A percentile compares a stretch with the other conserved stretches of the same genome.
phyloP scores from a whole-genome alignment of 257 asterid species.

The Solanum okadae region DNA sequence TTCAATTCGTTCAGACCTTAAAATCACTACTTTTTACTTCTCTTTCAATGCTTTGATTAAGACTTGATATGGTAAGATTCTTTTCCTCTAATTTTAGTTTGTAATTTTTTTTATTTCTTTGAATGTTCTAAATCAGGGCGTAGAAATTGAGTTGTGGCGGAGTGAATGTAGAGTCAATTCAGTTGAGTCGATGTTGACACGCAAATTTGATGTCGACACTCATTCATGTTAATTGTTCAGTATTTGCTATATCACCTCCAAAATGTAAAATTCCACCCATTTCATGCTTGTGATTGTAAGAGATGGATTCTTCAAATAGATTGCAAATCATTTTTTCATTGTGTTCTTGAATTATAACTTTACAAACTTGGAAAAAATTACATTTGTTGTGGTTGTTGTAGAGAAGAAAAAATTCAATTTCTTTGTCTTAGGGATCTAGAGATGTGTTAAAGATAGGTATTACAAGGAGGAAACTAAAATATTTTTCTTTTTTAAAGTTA shows the following conservation, averaged over 20 bases:
- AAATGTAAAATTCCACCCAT: background rate
- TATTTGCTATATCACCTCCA: too few relatives aligned
- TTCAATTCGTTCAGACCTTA: background rate
- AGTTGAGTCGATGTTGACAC: conserved; percentile 79
- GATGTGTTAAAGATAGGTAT: background rate
- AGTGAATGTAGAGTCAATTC: conserved; percentile 80
- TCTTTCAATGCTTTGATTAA: background rate
- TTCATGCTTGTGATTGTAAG: too few relatives aligned
- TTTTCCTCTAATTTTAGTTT: background rate
- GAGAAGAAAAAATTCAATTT: background rate
- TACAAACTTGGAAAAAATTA: background rate
- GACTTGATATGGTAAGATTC: background rate
- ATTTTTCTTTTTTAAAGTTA: background rate
- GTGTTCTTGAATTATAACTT: background rate
- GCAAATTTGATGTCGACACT: background rate
- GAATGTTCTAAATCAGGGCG: background rate
- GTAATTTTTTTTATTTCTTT: background rate
- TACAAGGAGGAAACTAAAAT: background rate
- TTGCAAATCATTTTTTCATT: background rate
- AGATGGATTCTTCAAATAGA: too few relatives aligned
- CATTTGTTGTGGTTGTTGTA: background rate
- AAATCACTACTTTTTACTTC: background rate
- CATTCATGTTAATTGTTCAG: background rate
- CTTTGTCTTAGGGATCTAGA: background rate
- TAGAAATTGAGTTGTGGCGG: conserved; percentile 52